Percentiles rank a stretch among this genome's conserved stretches.
Conservation (phyloP, 176 grass and related monocot species). For the Carex parvula region DNA sequence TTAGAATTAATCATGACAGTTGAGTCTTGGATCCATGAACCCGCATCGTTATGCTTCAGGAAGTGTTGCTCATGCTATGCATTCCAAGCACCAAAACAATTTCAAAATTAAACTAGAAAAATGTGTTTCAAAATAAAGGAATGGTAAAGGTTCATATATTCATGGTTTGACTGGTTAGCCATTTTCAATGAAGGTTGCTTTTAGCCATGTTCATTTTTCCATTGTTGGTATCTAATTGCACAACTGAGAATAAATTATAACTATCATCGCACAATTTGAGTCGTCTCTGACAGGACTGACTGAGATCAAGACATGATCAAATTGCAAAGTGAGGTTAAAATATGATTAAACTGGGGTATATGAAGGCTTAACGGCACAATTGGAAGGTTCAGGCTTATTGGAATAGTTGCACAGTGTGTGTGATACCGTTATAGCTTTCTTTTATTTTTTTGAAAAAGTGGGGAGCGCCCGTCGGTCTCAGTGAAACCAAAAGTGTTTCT, state of each 20-base stretch:
- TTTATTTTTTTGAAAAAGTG: too few species aligned
- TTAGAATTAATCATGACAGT: conserved; percentile 72
- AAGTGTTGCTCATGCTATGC: conserved; percentile 91
- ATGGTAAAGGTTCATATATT: not conserved
- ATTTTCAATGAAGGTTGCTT: not conserved
- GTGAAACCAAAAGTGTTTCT: not conserved
- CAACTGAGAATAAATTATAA: conserved; percentile 1
- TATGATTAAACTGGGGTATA: not conserved
- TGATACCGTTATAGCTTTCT: not conserved
- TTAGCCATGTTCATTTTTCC: not conserved
- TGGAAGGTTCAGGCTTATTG: not conserved
- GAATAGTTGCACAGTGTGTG: not conserved
- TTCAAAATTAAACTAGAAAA: conserved; percentile 7
- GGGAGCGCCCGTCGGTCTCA: too few species aligned
- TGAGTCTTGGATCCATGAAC: conserved; percentile 97
- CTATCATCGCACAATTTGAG: not conserved
- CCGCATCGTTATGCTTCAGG: conserved; percentile 92
- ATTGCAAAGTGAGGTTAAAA: not conserved
- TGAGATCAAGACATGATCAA: not conserved
- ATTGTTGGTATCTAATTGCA: not conserved
- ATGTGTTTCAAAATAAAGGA: not conserved
- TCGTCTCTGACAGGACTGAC: not conserved
- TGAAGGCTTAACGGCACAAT: not conserved
- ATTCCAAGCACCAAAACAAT: conserved; percentile 14
- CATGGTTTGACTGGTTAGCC: not conserved